Evolutionary conservation across 2,329 filamentous ascomycete genomes (phyloP), one percentile per base, ranked within the genome.

Genomic region (Bipolaris gigantea): DNA sequence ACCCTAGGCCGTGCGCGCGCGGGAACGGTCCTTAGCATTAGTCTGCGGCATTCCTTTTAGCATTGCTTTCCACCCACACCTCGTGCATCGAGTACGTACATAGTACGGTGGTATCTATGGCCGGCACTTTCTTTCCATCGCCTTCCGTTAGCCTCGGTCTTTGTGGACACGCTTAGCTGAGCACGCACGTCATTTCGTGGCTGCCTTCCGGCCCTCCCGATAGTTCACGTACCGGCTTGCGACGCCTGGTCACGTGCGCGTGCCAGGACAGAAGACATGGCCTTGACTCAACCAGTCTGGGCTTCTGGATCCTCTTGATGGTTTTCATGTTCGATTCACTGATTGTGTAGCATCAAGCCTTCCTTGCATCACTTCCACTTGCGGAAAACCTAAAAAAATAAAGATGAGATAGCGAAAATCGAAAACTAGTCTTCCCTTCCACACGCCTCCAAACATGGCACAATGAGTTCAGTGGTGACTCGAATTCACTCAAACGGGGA

Each of bases 1-100:
- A 30, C 52, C 47, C 50, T 32, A 51, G 48, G 48, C 53, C 57
- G 57, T 56, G 60, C 57, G 48, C 50, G 32, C 48, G 45, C 59
- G 49, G 57, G 53, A 55, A 47, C 53, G 53, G 53, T 45, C 50
- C 47, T 40, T 50, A 45, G 49, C 34, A 35, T 40, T 50, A 45
- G 49, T 40, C 51, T 48, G 41, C 48, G 36, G 35, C 52, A 41
- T 41, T 18, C 21, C 40, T 45, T 32, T 45, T 32, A 52, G 43
- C 42, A 32, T 47, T 30, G 39, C 33, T 38, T 44, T 30, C 27
- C 27, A 30, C 27, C 27, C 27, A 30, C 27, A 11, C 27, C 27
- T 30, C 27, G 13, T 30, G 27, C 0, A 30, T 4, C 10, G 10
- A 30, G 27, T 30, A 30, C n/a, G n/a, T n/a, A n/a, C n/a, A n/a